Percentiles rank a stretch among this genome's conserved stretches.
These are phyloP conservation scores for Homolaphlyctis polyrhiza DNA, from an alignment of 371 early-diverging fungal genomes.

Conservation along the genomic window DNA sequence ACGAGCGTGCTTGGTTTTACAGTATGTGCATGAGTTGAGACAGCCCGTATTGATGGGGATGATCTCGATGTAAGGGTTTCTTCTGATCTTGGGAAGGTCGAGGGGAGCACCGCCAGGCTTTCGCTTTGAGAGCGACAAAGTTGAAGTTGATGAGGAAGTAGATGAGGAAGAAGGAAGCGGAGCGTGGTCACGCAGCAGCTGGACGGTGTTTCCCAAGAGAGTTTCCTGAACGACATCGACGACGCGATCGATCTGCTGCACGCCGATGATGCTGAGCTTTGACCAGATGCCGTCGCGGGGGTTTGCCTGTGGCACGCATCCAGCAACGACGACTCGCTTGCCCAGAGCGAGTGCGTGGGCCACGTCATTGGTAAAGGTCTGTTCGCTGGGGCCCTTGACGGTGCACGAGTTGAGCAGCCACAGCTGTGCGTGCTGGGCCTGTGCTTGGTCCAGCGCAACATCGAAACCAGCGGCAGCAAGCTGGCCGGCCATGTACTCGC, in stretches of 20 bases:
- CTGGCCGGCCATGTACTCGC: slow-evolving; percentile 52
- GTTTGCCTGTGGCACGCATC: slow-evolving; percentile 39
- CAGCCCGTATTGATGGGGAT: slow-evolving; percentile 52
- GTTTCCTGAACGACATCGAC: slow-evolving; percentile 52
- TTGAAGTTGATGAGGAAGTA: slow-evolving; percentile 13
- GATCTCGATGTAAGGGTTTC: slow-evolving; percentile 46
- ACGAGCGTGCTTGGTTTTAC: slow-evolving; percentile 55
- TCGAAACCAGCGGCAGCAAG: slow-evolving; percentile 40
- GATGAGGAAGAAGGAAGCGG: no score
- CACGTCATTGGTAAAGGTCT: slow-evolving; percentile 46
- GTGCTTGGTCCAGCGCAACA: slow-evolving; percentile 27
- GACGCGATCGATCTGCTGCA: slow-evolving; percentile 51
- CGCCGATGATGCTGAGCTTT: slow-evolving; percentile 34
- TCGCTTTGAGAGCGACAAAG: slow-evolving; percentile 16
- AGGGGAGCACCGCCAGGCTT: slow-evolving; percentile 44
- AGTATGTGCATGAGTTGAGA: slow-evolving; percentile 55
- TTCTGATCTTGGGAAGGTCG: slow-evolving; percentile 44
- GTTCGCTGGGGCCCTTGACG: slow-evolving; percentile 49
- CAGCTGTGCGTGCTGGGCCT: slow-evolving; percentile 34
- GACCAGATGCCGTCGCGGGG: slow-evolving; percentile 29
- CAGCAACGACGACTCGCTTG: slow-evolving; percentile 39
- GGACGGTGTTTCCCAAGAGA: slow-evolving; percentile 38
- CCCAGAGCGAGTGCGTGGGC: slow-evolving; percentile 25
- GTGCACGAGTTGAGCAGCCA: slow-evolving; percentile 56
- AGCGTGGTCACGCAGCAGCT: slow-evolving; percentile 29